Percentiles rank a stretch among this genome's conserved stretches.
These are phyloP conservation scores for Telopea speciosissima DNA, from an alignment of 177 flowering plant species.

Conservation along the genomic window DNA sequence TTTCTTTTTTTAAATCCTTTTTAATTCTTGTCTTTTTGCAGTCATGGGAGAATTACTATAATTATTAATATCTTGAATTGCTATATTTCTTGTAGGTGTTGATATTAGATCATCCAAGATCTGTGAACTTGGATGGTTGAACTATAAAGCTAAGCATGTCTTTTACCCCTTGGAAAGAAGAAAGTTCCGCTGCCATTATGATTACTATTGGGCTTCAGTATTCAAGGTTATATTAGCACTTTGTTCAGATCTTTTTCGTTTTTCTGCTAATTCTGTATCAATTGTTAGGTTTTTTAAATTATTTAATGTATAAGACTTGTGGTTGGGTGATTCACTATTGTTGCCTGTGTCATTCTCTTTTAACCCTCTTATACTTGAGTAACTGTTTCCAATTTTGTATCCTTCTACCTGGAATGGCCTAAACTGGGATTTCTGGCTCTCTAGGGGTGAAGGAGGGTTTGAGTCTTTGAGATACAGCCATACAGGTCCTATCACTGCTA, in stretches of 20 bases:
- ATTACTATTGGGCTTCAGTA: conserved; percentile 95
- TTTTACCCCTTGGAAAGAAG: conserved; percentile 51
- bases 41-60: no score
- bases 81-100: conserved; percentile 49
- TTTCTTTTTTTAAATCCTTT: not conserved
- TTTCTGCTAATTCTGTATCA: not conserved
- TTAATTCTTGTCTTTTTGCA: not conserved
- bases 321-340: no score
- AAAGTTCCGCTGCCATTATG: conserved; percentile 76
- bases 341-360: no score
- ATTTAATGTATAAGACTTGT: no score
- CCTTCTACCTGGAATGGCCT: no score
- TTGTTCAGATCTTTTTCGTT: not conserved
- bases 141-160: conserved; percentile 64
- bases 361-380: no score
- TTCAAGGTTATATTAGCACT: conserved; percentile 47
- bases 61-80: not conserved
- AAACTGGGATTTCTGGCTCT: no score
- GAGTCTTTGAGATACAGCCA: no score
- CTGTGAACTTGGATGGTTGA: conserved; percentile 77
- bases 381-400: no score
- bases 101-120: conserved; percentile 89
- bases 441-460: no score
- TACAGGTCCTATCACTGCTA: no score
- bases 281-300: no score